Evolutionary conservation across 352 stramenopile genomes (phyloP), one percentile per base, ranked within the genome.

Genomic region (Pythium myriotylum): DNA sequence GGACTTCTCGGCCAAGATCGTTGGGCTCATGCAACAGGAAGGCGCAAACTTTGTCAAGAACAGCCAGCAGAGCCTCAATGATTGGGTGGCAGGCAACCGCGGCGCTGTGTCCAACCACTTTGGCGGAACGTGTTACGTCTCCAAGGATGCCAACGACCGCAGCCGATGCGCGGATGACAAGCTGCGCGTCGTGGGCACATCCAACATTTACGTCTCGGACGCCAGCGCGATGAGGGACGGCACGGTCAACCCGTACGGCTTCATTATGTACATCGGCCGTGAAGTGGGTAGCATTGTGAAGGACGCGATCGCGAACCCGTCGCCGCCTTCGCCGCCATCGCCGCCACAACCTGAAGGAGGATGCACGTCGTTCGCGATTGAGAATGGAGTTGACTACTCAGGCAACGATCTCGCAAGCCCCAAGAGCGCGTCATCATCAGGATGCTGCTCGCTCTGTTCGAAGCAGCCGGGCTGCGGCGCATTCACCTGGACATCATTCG

Each of bases 241-340:
- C 10, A 90, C 80, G 0, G 77, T 88, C 16, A 92, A 90, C 57
- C 82, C 83, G 48, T 89, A 86, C 59, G 81, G 73, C 16, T 91
- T 89, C 48, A 69, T 91, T 54, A 90, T 89, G 83, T 88, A 92
- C 65, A 74, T 77, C 10, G 83, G 80, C 1, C 67, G 72, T 6
- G 76, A 90, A 39, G 75, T 70, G 26, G 83, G 51, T 2, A 67
- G 59, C 14, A 67, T 81, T 45, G 75, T 72, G 47, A 50, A 73
- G 40, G 65, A 49, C 16, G 72, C 74, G 46, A 58, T 84, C 22
- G 26, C 40, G 2, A 29, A 27, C 19, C 13, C 17, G 29, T 4
- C 19, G 13, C 26, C 13, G 3, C 43, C 32, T 16, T 22, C 42
- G 17, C 43, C 63, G 29, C 37, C 62, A 1, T 16, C 54, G 2